Evolutionary conservation across 2,329 filamentous ascomycete genomes (phyloP), one percentile per base, ranked within the genome.

Genomic region (Diaporthe batatas): DNA sequence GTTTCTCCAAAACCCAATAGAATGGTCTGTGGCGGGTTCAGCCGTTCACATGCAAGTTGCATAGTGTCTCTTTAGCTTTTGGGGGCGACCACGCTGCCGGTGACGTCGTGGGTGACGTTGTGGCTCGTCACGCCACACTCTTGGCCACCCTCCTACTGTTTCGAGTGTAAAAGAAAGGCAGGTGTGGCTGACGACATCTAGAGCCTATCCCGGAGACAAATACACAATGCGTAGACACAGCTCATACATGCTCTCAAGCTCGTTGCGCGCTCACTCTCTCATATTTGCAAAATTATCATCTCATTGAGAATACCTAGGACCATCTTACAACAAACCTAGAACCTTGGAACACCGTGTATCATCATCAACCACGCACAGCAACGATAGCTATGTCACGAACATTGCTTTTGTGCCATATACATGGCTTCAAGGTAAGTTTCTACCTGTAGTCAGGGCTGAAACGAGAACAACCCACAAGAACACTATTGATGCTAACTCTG

Each of bases 371-470:
- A 62, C 36, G 23, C 16, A 42, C n/a, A 62, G 2, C 4, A 49
- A 18, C 10, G 16, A 32, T 21, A 36, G 65, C 23, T 8, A 86
- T 86, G 85, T 75, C 83, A 67, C 84, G 85, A 68, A 92, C 91
- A 29, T 80, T 94, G 6, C 82, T 94, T 2, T 85, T 94, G 10
- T 92, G 91, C 79, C 94, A 94, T 79, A 90, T 94, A 65, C 92
- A 94, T 80, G 92, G 92, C 59, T 94, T 94, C 86, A 93, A 93
- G 84, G 89, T 88, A 32, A 65, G 74, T 34, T 23, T 8, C 59
- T 25, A 21, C 53, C 29, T 72, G 21, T 74, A 25, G 42, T 39
- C 8, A 32, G 34, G 3, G 8, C 36, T 14, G 21, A 25, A 47
- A 1, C 8, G n/a, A n/a, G n/a, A 32, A 12, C 4, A 6, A 23